Conservation (phyloP, 352 stramenopile genomes). For the Phytopythium vexans region DNA sequence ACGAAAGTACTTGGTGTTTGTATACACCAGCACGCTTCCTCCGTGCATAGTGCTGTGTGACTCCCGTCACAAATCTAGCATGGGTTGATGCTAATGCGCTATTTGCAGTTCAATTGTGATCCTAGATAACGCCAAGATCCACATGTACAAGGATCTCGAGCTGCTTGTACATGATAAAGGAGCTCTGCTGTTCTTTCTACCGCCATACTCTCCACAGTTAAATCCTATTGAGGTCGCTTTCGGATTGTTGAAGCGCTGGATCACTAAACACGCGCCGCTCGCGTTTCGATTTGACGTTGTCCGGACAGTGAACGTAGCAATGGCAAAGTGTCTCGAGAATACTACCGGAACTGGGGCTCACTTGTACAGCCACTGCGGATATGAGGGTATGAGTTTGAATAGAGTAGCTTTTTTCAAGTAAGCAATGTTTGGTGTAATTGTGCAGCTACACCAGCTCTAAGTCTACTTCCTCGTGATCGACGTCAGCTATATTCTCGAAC, state of each 20-base stretch:
- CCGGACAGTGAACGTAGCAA: constrained; percentile 1
- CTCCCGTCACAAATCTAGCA: no score
- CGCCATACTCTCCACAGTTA: constrained; percentile 18
- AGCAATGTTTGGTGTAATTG: no score
- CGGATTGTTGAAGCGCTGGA: constrained; percentile 18
- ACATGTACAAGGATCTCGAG: constrained; percentile 17
- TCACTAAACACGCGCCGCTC: constrained; percentile 9
- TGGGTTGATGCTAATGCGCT: no score
- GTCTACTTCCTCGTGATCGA: constrained; percentile 3
- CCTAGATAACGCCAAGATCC: constrained; percentile 28
- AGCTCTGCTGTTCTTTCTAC: constrained; percentile 15
- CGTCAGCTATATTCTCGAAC: constrained; percentile 4
- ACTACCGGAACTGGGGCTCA: constrained; percentile 3
- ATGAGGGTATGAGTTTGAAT: no score
- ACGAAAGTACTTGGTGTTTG: no score
- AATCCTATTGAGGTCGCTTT: constrained; percentile 22
- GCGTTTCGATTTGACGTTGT: constrained; percentile 10
- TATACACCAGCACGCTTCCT: no score
- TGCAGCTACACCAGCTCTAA: no score
- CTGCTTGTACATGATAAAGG: constrained; percentile 7
- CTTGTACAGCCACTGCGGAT: constrained; percentile 10
- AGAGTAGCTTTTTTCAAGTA: no score
- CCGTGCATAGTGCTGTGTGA: no score
- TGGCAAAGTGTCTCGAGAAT: constrained; percentile 4
- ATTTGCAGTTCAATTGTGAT: constrained; percentile 29